Base-by-base conservation (phyloP, 2,329 filamentous ascomycete genomes). In the Stachybotrys elegans region DNA sequence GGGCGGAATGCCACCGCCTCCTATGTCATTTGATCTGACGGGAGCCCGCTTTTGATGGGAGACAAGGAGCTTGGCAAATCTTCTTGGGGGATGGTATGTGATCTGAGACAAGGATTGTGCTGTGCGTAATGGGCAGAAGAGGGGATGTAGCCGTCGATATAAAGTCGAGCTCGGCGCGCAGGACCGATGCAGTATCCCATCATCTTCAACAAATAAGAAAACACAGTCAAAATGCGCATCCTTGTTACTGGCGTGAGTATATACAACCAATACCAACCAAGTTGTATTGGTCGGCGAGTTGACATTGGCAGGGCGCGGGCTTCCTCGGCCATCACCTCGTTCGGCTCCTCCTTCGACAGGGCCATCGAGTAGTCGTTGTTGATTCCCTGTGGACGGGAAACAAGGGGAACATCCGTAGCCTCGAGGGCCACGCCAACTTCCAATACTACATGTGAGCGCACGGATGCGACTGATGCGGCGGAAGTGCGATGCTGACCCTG, bases 271-370 rank as follows among this genome's bases (percentile, higher is more conserved):
- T n/a, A n/a, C n/a, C n/a, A 14, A 16, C 5, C n/a, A 4, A 7
- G n/a, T 20, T 16, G 34, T 5, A 13, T 20, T 12, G n/a, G 19
- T 17, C n/a, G 6, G 4, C 34, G 6, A 25, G 13, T n/a, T 39
- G 16, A 39, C 9, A 9, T 22, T 39, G 20, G 6, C 20, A 49
- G 47, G 47, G 44, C n/a, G 44, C 47, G 16, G 44, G 47, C 3
- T 49, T 49, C 25, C 44, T 49, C 39, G 47, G 47, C 29, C 47
- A 43, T 34, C 47, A 49, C 23, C 34, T 49, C 11, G 45, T 47
- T 16, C 35, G 36, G 14, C 34, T 45, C 5, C 36, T 49, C 12
- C 40, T 49, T 3, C 39, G 41, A 4, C 19, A 45, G 11, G 45
- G 42, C 5, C 20, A 43, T 12, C 22, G 43, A 14, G 47, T 49